Base-by-base conservation (phyloP, 2,329 filamentous ascomycete species). In the Cladosporium sp. region DNA sequence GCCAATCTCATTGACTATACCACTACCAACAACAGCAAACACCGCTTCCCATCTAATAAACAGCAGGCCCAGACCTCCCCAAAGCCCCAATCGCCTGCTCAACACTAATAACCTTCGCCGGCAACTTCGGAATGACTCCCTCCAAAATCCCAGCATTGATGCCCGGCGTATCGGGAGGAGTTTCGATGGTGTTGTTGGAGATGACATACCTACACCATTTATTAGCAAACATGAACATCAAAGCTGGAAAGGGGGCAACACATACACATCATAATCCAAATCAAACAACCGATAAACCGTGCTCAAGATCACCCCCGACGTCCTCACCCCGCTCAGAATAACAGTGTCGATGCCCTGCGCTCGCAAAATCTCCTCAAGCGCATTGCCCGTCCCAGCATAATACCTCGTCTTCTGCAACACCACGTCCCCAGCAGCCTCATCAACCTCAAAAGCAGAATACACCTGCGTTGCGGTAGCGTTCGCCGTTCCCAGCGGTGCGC, bases 281-380 rank as follows among this genome's bases (percentile, higher is more conserved):
- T 82, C 79, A 58, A 81, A 82, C 16, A 82, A 66, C 18, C 75
- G 74, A 66, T 82, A 82, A 2, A 77, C 72, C 11, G 80, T 82
- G 51, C 72, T 76, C 72, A 82, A 73, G 6, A 82, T 75, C 1
- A 81, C 80, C 0, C 79, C 80, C 1, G 77, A 78, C 18, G 81
- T 78, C 34, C 74, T 74, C 26, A 82, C 64, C 0, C 80, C 81
- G 13, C 76, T 80, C 74, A 75, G 36, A 51, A 82, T 68, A 13
- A 81, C 78, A 1, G 79, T 81, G 57, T 81, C 74, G 48, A 82
- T 80, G 32, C 71, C 63, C 65, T 77, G 75, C 14, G 76, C 74
- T 28, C 72, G 72, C 65, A 82, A 66, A 48, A 82, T 79, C 58
- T 79, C 73, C 68, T 81, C 79, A 5, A 82, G 67, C 2, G 53